A percentile compares a stretch with the other conserved stretches of the same genome.
phyloP scores from a whole-genome alignment of 2,329 filamentous ascomycete species.

The Bipolaris oryzae region DNA sequence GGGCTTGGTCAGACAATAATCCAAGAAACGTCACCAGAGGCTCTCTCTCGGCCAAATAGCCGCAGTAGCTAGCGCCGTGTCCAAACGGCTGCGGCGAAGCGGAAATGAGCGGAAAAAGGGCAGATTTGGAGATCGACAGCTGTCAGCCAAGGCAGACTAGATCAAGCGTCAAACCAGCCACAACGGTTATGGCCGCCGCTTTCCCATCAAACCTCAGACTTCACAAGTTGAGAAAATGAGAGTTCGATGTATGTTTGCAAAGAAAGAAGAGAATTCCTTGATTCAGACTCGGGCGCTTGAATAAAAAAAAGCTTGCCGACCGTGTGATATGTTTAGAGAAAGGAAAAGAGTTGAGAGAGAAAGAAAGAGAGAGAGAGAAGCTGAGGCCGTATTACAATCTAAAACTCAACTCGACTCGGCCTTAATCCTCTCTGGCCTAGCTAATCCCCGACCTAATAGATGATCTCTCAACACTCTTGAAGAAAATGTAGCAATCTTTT shows the following conservation, averaged over 20 bases:
- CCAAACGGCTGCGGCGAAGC: no score
- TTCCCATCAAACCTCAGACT: not conserved
- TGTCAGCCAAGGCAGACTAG: not conserved
- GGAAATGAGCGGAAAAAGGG: no score
- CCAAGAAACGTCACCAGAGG: no score
- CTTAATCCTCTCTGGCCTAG: constrained; percentile 6
- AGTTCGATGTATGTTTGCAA: not conserved
- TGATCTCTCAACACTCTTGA: constrained; percentile 1
- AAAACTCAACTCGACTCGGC: constrained; percentile 14
- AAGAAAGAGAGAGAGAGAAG: not conserved
- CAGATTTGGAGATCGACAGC: no score
- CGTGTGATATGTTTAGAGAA: constrained; percentile 21
- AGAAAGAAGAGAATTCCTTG: constrained; percentile 12
- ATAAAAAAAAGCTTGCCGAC: constrained; percentile 12
- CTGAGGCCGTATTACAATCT: constrained; percentile 18
- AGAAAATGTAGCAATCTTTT: constrained; percentile 23
- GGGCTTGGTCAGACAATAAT: no score
- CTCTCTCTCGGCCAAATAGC: no score
- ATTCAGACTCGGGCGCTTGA: constrained; percentile 22
- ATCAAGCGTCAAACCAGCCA: no score
- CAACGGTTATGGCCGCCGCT: no score
- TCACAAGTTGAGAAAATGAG: not conserved
- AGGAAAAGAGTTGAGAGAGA: no score
- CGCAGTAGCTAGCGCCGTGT: no score
- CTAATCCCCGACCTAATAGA: no score